A percentile compares a stretch with the other conserved stretches of the same genome.
These are phyloP conservation scores for Aspergillus bombycis DNA, from an alignment of 2,329 filamentous ascomycete genomes.

Conservation along the genomic window DNA sequence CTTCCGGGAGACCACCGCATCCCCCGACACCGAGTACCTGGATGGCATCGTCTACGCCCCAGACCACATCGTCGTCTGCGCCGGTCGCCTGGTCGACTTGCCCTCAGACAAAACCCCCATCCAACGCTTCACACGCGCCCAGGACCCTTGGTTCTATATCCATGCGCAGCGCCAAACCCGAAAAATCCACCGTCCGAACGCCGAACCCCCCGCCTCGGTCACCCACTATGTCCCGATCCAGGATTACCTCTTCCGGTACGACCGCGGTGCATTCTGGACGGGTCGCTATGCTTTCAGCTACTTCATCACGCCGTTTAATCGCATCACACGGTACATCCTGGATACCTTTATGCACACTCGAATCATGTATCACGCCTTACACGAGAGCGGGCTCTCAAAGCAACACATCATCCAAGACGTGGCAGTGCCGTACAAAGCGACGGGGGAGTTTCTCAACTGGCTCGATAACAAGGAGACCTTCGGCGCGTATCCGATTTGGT, in stretches of 20 bases:
- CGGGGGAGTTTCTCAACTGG: conserved; percentile 53
- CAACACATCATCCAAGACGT: conserved; percentile 64
- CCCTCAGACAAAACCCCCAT: conserved; percentile 37
- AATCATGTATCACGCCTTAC: conserved; percentile 62
- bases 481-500: conserved; percentile 60
- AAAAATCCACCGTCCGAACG: conserved; percentile 59
- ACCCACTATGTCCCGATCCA: conserved; percentile 51
- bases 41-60: conserved; percentile 69
- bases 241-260: conserved; percentile 51
- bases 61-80: conserved; percentile 61
- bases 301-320: conserved; percentile 62
- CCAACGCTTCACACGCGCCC: conserved; percentile 58
- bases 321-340: conserved; percentile 58
- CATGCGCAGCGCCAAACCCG: conserved; percentile 50
- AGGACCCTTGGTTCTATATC: conserved; percentile 75
- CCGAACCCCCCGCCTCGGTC: conserved; percentile 52
- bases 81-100: conserved; percentile 59
- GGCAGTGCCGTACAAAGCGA: conserved; percentile 55
- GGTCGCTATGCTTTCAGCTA: conserved; percentile 63
- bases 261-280: conserved; percentile 67
- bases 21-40: conserved; percentile 62
- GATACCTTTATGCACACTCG: conserved; percentile 63
- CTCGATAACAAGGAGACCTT: conserved; percentile 44
- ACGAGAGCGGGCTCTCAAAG: conserved; percentile 56
- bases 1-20: conserved; percentile 50